Base-by-base conservation (phyloP, 164 flowering plant species). In the Annona squamosa region DNA sequence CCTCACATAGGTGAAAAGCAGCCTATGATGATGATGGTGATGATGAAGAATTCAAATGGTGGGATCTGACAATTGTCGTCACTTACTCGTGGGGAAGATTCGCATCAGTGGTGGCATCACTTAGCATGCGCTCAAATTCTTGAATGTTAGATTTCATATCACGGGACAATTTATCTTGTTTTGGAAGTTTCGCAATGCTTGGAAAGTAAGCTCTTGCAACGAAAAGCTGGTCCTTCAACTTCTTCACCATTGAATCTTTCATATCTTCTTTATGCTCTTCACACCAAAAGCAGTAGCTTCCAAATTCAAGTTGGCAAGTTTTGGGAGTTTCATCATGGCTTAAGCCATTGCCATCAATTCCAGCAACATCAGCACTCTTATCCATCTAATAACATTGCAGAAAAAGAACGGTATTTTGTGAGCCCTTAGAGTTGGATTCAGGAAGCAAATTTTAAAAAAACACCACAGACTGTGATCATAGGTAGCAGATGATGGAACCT, bases 201-300 rank as follows among this genome's bases (percentile, higher is more conserved):
- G 99, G 99, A 82, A 74, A 96, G 73, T 93, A 96, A 46, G 99
- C 93, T 69, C 99, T 83, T 63, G 97, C 97, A 63, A 93, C 94
- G 81, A 90, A 96, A 72, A 96, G 89, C 72, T 79, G 85, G 80
- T 96, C 97, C 82, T 96, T 96, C 82, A 96, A 75, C 82, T 79
- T 87, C 85, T 89, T 96, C 76, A 96, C 93, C 75, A 84, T 82
- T 45, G 75, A 71, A 75, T 96, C 99, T 67, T 86, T 84, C 92
- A 91, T 90, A 41, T 79, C 87, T 83, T 87, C 95, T 71, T 77
- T 91, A 67, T 90, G 87, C 77, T 89, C 90, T 72, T 80, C 75
- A 48, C 86, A 87, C 99, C 99, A 96, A 63, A 87, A 82, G 84
- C 99, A 96, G 75, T 93, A 96, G 80, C 97, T 91, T 56, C 99